Evolutionary conservation across 352 stramenopile genomes (phyloP).

Genomic region (Phytophthora chlamydospora): DNA sequence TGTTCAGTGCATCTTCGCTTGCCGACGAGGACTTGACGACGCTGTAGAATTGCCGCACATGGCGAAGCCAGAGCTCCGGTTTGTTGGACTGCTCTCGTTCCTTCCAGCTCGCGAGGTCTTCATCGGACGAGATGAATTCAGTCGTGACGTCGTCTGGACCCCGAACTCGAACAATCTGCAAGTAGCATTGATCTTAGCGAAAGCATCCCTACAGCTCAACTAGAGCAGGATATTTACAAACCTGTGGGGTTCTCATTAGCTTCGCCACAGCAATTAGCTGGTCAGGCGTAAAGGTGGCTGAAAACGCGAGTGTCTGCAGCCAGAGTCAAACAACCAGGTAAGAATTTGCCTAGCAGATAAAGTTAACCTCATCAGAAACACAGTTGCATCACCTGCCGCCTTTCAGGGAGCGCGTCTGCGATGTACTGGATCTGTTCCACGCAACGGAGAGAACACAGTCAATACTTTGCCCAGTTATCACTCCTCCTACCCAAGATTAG

Average conservation of each 20-base stretch:
- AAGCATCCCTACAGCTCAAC: background rate
- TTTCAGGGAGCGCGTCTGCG: conserved; percentile 53
- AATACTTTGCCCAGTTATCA: background rate
- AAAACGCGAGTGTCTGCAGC: conserved; percentile 74
- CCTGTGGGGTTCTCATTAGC: conserved; percentile 74
- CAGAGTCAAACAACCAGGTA: conserved; percentile 4
- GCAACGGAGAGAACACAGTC: background rate
- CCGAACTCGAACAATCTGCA: conserved; percentile 71
- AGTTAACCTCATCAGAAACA: background rate
- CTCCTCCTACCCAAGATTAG: background rate
- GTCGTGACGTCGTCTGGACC: conserved; percentile 63
- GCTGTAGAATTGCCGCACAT: conserved; percentile 76
- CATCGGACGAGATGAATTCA: conserved; percentile 60
- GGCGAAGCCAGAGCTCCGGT: conserved; percentile 72
- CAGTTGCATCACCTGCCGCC: conserved; percentile 52
- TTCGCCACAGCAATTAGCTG: conserved; percentile 54
- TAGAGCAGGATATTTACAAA: conserved; percentile 8
- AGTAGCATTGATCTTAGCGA: background rate
- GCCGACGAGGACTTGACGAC: conserved; percentile 34
- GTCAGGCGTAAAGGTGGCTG: conserved; percentile 76
- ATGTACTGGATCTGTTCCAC: conserved; percentile 68
- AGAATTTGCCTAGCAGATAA: background rate
- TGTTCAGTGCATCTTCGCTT: conserved; percentile 33
- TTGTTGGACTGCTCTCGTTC: conserved; percentile 50
- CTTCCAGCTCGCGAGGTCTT: conserved; percentile 53